Percentiles rank a stretch among this genome's conserved stretches.
Conservation (phyloP, 2,329 filamentous ascomycete genomes). For the Xylaria arbuscula region DNA sequence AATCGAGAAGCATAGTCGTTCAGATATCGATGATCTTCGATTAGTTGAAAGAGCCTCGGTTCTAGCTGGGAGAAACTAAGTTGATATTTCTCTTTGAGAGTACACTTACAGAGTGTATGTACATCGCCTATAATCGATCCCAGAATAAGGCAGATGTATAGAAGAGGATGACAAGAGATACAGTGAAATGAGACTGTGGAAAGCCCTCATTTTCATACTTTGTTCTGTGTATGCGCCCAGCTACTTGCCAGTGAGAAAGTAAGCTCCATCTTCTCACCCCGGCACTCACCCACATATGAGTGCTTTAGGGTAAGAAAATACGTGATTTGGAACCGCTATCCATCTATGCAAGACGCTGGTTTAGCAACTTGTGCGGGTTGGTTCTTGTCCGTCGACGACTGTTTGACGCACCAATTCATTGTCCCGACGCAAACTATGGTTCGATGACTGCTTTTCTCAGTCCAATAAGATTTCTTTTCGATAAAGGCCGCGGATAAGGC, state of each 20-base stretch:
- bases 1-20: neutral
- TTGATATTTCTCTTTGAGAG: neutral
- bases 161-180: neutral
- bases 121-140: constrained; percentile 11
- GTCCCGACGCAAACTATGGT: neutral
- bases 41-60: neutral
- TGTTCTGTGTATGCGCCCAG: neutral
- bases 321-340: neutral
- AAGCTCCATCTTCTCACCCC: no score
- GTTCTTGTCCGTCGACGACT: neutral
- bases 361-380: neutral
- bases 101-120: neutral
- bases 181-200: constrained; percentile 3
- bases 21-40: neutral
- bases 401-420: constrained; percentile 14
- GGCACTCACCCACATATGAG: neutral
- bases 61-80: neutral
- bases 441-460: neutral
- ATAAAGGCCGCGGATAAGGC: neutral
- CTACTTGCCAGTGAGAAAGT: neutral
- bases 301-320: neutral
- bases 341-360: constrained; percentile 1
- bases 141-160: neutral
- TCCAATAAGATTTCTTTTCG: constrained; percentile 31
- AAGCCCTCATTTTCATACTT: neutral